These are phyloP conservation scores for Alliaria petiolata DNA, from an alignment of 345 rosid genomes.

Conservation along the genomic window DNA sequence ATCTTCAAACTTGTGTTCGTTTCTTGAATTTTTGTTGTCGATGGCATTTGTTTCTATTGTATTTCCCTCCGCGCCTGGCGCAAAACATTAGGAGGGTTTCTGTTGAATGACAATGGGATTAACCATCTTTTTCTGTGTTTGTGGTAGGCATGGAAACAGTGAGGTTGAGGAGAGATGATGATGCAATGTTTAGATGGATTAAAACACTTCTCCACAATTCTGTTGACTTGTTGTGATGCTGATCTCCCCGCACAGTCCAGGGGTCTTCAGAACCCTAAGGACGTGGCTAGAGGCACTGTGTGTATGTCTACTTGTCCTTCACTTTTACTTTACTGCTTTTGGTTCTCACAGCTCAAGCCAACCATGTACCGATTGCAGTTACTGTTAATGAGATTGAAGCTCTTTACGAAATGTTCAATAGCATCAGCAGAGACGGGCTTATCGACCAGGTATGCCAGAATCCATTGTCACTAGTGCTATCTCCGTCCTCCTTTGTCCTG, in stretches of 20 bases:
- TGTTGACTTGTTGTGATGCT: conserved; percentile 56
- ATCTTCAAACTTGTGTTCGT: conserved; percentile 12
- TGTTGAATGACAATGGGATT: background rate
- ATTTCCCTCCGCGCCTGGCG: background rate
- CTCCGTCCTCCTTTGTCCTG: background rate
- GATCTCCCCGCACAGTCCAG: conserved; percentile 41
- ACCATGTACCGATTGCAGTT: conserved; percentile 43
- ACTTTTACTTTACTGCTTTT: background rate
- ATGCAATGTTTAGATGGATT: conserved; percentile 64
- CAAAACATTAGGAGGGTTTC: too few species aligned
- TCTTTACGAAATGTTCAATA: conserved; percentile 75
- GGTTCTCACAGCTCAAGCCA: background rate
- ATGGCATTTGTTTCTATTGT: background rate
- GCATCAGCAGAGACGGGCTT: conserved; percentile 72
- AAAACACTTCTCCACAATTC: conserved; percentile 41
- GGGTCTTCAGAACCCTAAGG: conserved; percentile 58
- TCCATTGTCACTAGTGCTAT: background rate
- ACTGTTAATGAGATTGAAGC: conserved; percentile 92
- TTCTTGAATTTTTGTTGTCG: background rate
- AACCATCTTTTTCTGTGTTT: background rate
- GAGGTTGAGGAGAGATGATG: conserved; percentile 49
- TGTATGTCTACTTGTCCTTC: conserved; percentile 42
- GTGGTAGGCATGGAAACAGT: conserved; percentile 61
- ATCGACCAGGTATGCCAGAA: conserved; percentile 62
- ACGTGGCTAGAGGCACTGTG: conserved; percentile 69